These are phyloP conservation scores for Candida ortonii DNA, from an alignment of 805 yeast genomes.

Conservation along the genomic window DNA sequence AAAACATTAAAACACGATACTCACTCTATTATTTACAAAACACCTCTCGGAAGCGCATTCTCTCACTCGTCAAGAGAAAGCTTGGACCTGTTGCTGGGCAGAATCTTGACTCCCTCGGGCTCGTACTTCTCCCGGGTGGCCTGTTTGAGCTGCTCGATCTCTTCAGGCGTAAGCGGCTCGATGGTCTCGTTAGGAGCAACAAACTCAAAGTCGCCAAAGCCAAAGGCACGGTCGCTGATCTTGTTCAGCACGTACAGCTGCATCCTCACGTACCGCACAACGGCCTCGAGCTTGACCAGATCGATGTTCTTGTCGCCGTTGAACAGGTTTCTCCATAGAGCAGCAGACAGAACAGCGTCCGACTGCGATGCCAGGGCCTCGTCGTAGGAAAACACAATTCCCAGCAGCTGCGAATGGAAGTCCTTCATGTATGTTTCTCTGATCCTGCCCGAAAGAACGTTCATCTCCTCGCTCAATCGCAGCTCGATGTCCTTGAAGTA, in stretches of 20 bases:
- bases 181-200: conserved; percentile 80
- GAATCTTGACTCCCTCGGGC: conserved; percentile 41
- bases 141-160: conserved; percentile 52
- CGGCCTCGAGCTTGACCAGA: conserved; percentile 78
- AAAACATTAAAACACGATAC: too few relatives aligned
- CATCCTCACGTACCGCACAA: conserved; percentile 85
- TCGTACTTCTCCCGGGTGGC: conserved; percentile 54
- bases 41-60: too few relatives aligned
- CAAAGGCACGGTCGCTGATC: conserved; percentile 89
- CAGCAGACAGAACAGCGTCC: conserved; percentile 73
- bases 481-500: conserved; percentile 87
- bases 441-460: conserved; percentile 74
- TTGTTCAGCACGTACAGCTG: conserved; percentile 84
- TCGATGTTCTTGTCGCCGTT: conserved; percentile 81
- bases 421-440: conserved; percentile 86
- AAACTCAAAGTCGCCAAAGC: conserved; percentile 82
- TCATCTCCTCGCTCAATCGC: conserved; percentile 81
- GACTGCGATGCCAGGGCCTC: conserved; percentile 77
- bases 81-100: conserved; percentile 60
- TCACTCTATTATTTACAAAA: too few relatives aligned
- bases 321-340: conserved; percentile 88
- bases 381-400: conserved; percentile 86
- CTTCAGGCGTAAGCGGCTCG: conserved; percentile 62
- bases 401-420: conserved; percentile 85
- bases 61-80: conserved; percentile 46